A percentile compares a stretch with the other conserved stretches of the same genome.
These are phyloP conservation scores for Raddia guianensis DNA, from an alignment of 176 grass and related monocot genomes.

Conservation along the genomic window DNA sequence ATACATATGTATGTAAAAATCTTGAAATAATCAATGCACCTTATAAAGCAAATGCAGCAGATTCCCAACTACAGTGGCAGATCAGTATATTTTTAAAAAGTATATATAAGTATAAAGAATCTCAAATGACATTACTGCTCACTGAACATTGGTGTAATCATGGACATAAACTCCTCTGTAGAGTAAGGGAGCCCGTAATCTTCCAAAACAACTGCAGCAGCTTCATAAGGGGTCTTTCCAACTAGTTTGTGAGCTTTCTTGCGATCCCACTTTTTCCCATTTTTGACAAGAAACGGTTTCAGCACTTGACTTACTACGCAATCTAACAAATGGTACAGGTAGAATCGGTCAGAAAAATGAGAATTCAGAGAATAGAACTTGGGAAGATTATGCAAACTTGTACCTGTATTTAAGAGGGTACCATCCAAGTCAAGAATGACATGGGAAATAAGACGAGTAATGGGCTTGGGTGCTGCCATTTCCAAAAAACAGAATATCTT, in stretches of 20 bases:
- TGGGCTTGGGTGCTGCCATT: conserved; percentile 67
- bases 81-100: conserved; percentile 26
- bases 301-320: conserved; percentile 68
- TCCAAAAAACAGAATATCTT: conserved; percentile 37
- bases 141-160: conserved; percentile 74
- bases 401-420: conserved; percentile 95
- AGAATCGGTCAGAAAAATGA: no score
- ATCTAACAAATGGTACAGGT: conserved; percentile 59
- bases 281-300: conserved; percentile 67
- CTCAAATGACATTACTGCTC: conserved; percentile 62
- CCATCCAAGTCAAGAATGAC: conserved; percentile 98
- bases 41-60: conserved; percentile 15
- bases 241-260: conserved; percentile 72
- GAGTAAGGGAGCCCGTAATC: conserved; percentile 85
- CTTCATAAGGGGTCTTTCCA: conserved; percentile 82
- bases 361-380: no score
- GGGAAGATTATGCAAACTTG: not conserved
- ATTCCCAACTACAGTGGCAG: conserved; percentile 19
- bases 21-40: conserved; percentile 4
- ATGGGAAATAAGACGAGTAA: conserved; percentile 60
- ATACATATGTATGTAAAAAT: not conserved
- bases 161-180: conserved; percentile 73
- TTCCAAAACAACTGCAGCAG: conserved; percentile 69
- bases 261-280: conserved; percentile 83
- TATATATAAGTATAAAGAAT: conserved; percentile 22